Conservation (phyloP, 1,284 basidiomycete species). For the Boletus calvinii region DNA sequence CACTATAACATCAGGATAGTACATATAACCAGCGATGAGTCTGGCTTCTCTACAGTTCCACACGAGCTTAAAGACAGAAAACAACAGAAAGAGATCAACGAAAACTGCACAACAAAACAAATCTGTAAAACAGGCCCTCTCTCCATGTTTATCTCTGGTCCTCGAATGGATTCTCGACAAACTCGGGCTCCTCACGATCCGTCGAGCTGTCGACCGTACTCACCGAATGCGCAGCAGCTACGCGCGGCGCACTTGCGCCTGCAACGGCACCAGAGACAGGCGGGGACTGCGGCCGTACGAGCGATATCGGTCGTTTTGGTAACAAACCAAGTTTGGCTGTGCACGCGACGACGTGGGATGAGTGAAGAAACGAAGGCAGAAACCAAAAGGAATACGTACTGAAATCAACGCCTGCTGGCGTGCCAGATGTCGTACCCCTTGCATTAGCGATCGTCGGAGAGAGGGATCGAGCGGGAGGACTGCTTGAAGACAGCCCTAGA, state of each 20-base stretch:
- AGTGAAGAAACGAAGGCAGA: background rate
- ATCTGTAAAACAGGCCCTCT: background rate
- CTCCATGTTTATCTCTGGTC: constrained; percentile 10
- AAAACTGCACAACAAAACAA: no score
- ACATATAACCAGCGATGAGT: background rate
- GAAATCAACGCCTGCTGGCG: constrained; percentile 27
- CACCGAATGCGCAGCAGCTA: constrained; percentile 14
- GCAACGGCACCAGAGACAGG: constrained; percentile 4
- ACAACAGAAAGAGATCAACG: background rate
- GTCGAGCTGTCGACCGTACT: constrained; percentile 15
- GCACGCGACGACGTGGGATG: background rate
- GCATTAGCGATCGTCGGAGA: constrained; percentile 10
- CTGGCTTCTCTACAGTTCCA: background rate
- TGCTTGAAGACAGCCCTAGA: background rate
- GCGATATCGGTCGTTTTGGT: constrained; percentile 70
- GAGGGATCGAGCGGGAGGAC: constrained; percentile 9
- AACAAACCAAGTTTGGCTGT: constrained; percentile 63
- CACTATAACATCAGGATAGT: background rate
- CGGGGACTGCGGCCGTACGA: constrained; percentile 44
- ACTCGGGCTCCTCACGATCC: constrained; percentile 18
- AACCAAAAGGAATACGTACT: constrained; percentile 16
- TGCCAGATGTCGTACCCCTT: constrained; percentile 5
- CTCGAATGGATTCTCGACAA: constrained; percentile 30
- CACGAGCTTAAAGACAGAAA: background rate
- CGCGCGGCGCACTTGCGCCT: constrained; percentile 5